Conservation (phyloP, 345 rosid species). For the Brassica carinata region DNA sequence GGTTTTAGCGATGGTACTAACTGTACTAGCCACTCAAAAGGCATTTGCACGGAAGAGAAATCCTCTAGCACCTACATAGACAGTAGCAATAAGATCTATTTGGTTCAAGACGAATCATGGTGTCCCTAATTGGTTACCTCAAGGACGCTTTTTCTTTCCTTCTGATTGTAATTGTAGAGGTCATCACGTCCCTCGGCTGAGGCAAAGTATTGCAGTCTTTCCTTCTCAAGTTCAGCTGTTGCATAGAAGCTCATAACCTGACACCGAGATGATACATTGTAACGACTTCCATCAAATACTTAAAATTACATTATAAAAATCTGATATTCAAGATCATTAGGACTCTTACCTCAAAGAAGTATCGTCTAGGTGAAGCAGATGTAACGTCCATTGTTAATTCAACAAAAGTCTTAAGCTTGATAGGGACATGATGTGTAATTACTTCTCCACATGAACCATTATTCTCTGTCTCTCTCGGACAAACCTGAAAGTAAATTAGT, state of each 20-base stretch:
- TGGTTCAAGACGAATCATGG: constrained; percentile 21
- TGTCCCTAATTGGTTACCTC: constrained; percentile 58
- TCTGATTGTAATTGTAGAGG: constrained; percentile 90
- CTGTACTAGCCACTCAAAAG: constrained; percentile 94
- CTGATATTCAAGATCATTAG: constrained; percentile 13
- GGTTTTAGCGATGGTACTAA: constrained; percentile 82
- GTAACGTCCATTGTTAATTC: constrained; percentile 94
- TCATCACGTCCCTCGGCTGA: constrained; percentile 96
- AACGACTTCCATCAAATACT: not conserved
- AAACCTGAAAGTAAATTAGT: constrained; percentile 53
- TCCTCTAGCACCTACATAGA: constrained; percentile 77
- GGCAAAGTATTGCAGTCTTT: constrained; percentile 82
- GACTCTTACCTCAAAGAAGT: constrained; percentile 88
- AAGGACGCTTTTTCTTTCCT: constrained; percentile 83
- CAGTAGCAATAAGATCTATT: constrained; percentile 3
- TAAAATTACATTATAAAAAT: not conserved
- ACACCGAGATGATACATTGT: constrained; percentile 1
- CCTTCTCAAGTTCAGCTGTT: constrained; percentile 77
- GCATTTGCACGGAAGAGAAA: constrained; percentile 90
- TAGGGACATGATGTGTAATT: constrained; percentile 45
- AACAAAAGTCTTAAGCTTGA: constrained; percentile 69
- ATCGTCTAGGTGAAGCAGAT: constrained; percentile 88
- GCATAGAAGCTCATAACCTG: constrained; percentile 94
- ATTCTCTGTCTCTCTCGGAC: constrained; percentile 50
- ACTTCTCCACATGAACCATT: constrained; percentile 23